phyloP scores from a whole-genome alignment of 371 early-diverging fungal genomes.

The Rhizomucor miehei region DNA sequence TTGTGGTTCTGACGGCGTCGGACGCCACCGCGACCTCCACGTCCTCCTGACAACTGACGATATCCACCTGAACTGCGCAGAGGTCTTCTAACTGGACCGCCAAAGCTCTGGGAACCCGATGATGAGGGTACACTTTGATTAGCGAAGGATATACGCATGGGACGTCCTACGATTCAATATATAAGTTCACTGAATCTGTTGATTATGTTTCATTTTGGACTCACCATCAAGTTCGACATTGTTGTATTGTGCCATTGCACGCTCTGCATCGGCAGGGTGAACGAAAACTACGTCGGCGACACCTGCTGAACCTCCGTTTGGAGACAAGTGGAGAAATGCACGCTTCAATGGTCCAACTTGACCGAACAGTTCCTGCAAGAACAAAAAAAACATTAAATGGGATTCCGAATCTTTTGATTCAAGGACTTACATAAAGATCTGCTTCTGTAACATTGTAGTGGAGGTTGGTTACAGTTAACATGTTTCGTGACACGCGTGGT shows the following conservation, averaged over 20 bases:
- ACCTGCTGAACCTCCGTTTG: constrained; percentile 62
- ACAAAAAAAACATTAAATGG: too few species aligned
- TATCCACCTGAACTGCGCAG: constrained; percentile 11
- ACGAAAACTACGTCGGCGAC: constrained; percentile 60
- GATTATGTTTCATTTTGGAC: neutral
- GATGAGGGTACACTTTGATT: constrained; percentile 9
- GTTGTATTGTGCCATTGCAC: constrained; percentile 53
- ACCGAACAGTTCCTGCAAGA: constrained; percentile 50
- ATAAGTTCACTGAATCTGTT: neutral
- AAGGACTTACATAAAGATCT: constrained; percentile 61
- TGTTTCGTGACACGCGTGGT: constrained; percentile 20
- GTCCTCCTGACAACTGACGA: constrained; percentile 8
- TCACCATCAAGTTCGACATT: constrained; percentile 64
- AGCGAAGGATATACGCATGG: constrained; percentile 44
- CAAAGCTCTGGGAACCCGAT: neutral
- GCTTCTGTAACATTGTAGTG: constrained; percentile 65
- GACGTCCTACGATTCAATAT: constrained; percentile 32
- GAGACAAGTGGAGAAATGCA: constrained; percentile 54
- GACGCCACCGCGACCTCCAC: constrained; percentile 15
- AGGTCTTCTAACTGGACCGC: constrained; percentile 10
- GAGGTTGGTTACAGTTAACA: constrained; percentile 54
- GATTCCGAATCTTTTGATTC: neutral
- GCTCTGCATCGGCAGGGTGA: constrained; percentile 46
- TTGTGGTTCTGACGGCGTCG: constrained; percentile 19
- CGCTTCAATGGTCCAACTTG: constrained; percentile 50